phyloP scores from a whole-genome alignment of 495 filamentous ascomycete species.

The Opeltia flavorubescens region DNA sequence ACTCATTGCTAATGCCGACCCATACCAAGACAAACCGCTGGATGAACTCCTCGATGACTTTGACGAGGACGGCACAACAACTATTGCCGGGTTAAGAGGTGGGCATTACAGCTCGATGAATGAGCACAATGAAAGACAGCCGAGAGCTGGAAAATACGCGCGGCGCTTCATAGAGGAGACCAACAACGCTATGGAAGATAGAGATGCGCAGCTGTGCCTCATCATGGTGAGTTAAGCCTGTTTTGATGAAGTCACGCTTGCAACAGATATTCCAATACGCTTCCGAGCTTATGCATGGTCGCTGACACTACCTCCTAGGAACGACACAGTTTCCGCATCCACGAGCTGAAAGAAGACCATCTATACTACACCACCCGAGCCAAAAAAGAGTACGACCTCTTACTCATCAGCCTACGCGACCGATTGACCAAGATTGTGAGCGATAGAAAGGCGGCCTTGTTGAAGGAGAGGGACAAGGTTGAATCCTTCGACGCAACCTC shows the following conservation, averaged over 20 bases:
- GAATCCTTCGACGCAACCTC: slow-evolving; percentile 84
- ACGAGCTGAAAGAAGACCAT: slow-evolving; percentile 12
- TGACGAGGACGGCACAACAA: slow-evolving; percentile 44
- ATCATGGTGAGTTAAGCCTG: slow-evolving; percentile 48
- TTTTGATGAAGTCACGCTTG: neutral
- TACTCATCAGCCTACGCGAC: slow-evolving; percentile 68
- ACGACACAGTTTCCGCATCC: slow-evolving; percentile 13
- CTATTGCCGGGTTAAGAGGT: slow-evolving; percentile 30
- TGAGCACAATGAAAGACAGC: slow-evolving; percentile 33
- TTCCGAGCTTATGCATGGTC: neutral
- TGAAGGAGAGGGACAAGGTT: slow-evolving; percentile 76
- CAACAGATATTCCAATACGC: neutral
- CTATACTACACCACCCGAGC: slow-evolving; percentile 57
- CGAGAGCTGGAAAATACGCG: slow-evolving; percentile 67
- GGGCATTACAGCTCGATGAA: slow-evolving; percentile 3
- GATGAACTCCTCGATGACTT: slow-evolving; percentile 57
- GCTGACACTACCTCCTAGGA: slow-evolving; percentile 4
- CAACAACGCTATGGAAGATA: slow-evolving; percentile 70
- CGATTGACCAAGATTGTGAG: slow-evolving; percentile 68
- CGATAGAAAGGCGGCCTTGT: slow-evolving; percentile 58
- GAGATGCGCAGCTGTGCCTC: slow-evolving; percentile 63
- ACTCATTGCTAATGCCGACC: slow-evolving; percentile 69
- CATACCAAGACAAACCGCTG: slow-evolving; percentile 57
- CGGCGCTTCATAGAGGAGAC: slow-evolving; percentile 67
- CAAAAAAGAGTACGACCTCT: slow-evolving; percentile 60